These are phyloP conservation scores for Dendrobium nobile DNA, from an alignment of 106 monocot species.

Conservation along the genomic window DNA sequence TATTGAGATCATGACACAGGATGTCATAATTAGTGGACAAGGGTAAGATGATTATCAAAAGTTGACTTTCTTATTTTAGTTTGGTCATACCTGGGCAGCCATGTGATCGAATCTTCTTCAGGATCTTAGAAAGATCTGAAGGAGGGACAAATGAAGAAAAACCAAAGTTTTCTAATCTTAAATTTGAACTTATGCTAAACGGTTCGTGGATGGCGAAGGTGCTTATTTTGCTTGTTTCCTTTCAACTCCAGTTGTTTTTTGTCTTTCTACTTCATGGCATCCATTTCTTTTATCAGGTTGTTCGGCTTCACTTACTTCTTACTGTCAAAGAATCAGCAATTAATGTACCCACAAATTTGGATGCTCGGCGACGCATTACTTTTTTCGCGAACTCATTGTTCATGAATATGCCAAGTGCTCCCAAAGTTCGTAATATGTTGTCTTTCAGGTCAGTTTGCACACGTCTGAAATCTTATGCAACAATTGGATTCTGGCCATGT, in stretches of 20 bases:
- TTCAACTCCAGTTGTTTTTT: neutral
- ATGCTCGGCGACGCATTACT: slow-evolving; percentile 83
- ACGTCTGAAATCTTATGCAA: neutral
- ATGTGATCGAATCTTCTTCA: slow-evolving; percentile 8
- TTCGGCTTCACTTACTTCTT: slow-evolving; percentile 67
- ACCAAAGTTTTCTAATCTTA: slow-evolving; percentile 54
- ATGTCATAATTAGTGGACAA: slow-evolving; percentile 58
- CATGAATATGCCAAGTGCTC: slow-evolving; percentile 89
- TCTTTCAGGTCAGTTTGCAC: slow-evolving; percentile 61
- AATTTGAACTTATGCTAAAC: slow-evolving; percentile 40
- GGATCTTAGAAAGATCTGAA: slow-evolving; percentile 22
- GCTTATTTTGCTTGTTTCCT: slow-evolving; percentile 2
- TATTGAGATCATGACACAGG: slow-evolving; percentile 86
- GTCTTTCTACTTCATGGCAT: neutral
- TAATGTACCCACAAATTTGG: slow-evolving; percentile 84
- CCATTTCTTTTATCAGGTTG: slow-evolving; percentile 40
- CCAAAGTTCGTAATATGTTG: slow-evolving; percentile 80
- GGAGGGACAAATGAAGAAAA: slow-evolving; percentile 14
- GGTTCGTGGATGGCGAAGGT: slow-evolving; percentile 83
- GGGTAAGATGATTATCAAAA: slow-evolving; percentile 23
- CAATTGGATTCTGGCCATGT: neutral
- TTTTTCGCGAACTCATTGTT: slow-evolving; percentile 93
- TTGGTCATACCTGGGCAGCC: neutral
- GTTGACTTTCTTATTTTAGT: neutral
- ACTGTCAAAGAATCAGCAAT: slow-evolving; percentile 95